Conservation (phyloP, 2,329 filamentous ascomycete species). For the Sporothrix dimorphospora region DNA sequence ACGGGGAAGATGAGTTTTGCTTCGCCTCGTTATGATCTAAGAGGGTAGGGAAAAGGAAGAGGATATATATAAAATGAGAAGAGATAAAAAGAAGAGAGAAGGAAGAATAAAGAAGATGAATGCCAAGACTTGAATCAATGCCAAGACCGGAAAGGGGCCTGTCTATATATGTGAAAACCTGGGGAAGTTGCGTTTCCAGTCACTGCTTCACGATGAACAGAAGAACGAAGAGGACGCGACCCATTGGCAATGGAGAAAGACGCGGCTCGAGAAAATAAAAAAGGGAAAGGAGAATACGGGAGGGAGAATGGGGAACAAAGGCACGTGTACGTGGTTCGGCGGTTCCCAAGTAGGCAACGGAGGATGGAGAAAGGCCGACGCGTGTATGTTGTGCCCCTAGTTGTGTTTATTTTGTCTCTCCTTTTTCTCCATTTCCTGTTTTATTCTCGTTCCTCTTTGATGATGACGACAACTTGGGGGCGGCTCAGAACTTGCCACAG, state of each 20-base stretch:
- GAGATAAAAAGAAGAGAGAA: not conserved
- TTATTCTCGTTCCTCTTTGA: not conserved
- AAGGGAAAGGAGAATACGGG: not conserved
- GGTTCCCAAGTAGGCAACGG: constrained; percentile 4
- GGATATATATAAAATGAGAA: too few relatives aligned
- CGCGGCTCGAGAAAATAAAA: not conserved
- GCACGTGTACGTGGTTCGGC: constrained; percentile 1
- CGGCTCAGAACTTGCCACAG: not conserved
- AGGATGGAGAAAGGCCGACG: not conserved
- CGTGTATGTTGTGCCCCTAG: not conserved
- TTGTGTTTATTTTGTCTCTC: not conserved
- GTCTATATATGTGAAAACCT: constrained; percentile 23
- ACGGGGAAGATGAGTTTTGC: not conserved
- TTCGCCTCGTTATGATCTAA: not conserved
- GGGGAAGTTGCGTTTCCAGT: not conserved
- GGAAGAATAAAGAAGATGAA: not conserved
- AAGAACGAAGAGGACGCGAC: not conserved
- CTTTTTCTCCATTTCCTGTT: not conserved
- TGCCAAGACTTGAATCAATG: constrained; percentile 16
- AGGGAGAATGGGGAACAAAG: not conserved
- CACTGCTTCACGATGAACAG: not conserved
- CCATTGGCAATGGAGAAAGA: not conserved
- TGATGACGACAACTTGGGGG: not conserved
- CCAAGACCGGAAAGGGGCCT: not conserved
- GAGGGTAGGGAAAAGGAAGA: too few relatives aligned